These are phyloP conservation scores for Diaporthe aspalathi DNA, from an alignment of 2,329 filamentous ascomycete genomes.

Conservation along the genomic window DNA sequence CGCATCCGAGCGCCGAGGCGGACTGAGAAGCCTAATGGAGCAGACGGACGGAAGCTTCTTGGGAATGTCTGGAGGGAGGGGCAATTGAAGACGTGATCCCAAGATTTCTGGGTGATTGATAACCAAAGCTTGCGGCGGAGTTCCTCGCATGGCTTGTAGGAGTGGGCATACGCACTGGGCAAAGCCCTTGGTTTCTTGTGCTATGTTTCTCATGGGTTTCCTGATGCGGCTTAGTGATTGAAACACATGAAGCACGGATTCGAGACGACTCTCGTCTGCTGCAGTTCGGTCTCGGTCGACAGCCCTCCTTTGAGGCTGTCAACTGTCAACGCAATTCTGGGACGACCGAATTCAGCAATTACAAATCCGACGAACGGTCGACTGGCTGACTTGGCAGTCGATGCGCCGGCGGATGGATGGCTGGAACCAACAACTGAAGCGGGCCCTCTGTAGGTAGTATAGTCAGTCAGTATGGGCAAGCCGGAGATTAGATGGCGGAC, in stretches of 20 bases:
- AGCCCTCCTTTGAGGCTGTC: constrained; percentile 19
- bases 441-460: too few relatives aligned
- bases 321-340: constrained; percentile 27
- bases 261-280: constrained; percentile 13
- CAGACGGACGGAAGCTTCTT: constrained; percentile 2
- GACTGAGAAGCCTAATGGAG: constrained; percentile 9
- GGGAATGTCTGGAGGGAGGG: background rate
- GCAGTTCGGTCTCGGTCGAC: constrained; percentile 22
- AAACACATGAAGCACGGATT: constrained; percentile 32
- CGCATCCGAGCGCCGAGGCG: constrained; percentile 3
- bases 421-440: background rate
- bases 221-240: background rate
- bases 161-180: background rate
- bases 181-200: constrained; percentile 9
- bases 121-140: background rate
- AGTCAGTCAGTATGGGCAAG: background rate
- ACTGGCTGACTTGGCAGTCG: constrained; percentile 25
- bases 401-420: constrained; percentile 10
- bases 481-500: constrained; percentile 7
- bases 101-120: background rate
- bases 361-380: constrained; percentile 25
- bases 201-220: constrained; percentile 26
- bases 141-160: constrained; percentile 12
- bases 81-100: background rate
- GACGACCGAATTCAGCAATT: constrained; percentile 13